A percentile compares a stretch with the other conserved stretches of the same genome.
Evolutionary conservation across 1,284 basidiomycete genomes (phyloP).

Genomic region (Polyporus tsugae): DNA sequence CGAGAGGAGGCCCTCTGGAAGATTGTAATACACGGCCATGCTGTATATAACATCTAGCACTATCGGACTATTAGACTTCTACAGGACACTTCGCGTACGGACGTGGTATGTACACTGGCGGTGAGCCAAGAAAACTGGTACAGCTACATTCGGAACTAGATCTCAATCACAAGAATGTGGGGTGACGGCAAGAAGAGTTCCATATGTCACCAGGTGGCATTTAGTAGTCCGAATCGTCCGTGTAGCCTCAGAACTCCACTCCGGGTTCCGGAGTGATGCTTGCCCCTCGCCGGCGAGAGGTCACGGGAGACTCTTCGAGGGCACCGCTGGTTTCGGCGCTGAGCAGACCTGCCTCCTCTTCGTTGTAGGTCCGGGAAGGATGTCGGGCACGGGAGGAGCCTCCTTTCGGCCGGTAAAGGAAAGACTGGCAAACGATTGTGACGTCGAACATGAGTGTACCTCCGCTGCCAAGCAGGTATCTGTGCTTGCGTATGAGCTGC

Average conservation of each 20-base stretch:
- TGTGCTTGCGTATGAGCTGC: slow-evolving; percentile 37
- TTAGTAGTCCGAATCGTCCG: not conserved
- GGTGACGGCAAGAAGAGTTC: not conserved
- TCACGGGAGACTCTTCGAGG: slow-evolving; percentile 34
- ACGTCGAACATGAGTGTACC: slow-evolving; percentile 92
- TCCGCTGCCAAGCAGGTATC: slow-evolving; percentile 87
- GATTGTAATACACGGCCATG: slow-evolving; percentile 15
- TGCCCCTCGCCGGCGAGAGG: slow-evolving; percentile 37
- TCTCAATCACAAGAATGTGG: not conserved
- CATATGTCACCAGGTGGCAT: not conserved
- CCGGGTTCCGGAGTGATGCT: slow-evolving; percentile 23
- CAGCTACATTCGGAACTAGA: slow-evolving; percentile 9
- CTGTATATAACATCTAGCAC: slow-evolving; percentile 21
- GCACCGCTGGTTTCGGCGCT: slow-evolving; percentile 39
- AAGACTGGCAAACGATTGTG: slow-evolving; percentile 77
- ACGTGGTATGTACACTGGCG: slow-evolving; percentile 2
- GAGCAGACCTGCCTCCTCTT: slow-evolving; percentile 43
- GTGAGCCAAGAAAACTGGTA: not conserved
- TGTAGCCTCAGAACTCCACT: not conserved
- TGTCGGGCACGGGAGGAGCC: slow-evolving; percentile 33
- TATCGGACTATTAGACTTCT: slow-evolving; percentile 24
- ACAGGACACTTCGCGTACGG: slow-evolving; percentile 10
- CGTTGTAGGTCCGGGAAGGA: slow-evolving; percentile 32
- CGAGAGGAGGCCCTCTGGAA: not conserved
- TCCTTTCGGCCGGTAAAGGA: slow-evolving; percentile 52